Conservation (phyloP, 164 flowering plant species). For the Chimonanthus salicifolius region DNA sequence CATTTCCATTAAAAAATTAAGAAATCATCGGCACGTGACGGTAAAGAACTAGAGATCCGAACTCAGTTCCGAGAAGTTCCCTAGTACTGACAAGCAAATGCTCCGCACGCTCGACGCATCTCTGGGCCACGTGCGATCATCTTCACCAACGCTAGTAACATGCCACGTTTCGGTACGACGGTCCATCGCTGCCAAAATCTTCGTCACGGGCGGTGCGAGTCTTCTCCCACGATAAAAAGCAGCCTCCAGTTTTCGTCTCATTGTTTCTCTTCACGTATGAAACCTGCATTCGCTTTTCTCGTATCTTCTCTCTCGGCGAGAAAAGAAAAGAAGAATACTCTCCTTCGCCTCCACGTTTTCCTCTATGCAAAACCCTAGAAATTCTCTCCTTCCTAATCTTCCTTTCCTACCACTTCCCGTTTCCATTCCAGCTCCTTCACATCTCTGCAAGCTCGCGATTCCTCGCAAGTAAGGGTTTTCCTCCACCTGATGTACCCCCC, state of each 20-base stretch:
- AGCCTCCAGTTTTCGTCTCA: neutral
- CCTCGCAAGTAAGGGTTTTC: slow-evolving; percentile 3
- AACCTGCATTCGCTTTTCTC: neutral
- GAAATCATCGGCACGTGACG: too few species aligned
- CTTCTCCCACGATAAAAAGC: neutral
- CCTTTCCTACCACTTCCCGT: neutral
- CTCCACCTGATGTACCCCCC: neutral
- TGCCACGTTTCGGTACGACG: slow-evolving; percentile 12
- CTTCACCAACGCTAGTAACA: neutral
- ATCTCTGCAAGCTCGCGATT: slow-evolving; percentile 1
- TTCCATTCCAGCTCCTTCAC: neutral
- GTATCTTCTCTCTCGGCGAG: neutral
- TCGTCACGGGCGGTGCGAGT: slow-evolving; percentile 6
- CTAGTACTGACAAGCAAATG: too few species aligned
- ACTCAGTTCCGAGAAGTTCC: too few species aligned
- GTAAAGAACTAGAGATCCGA: too few species aligned
- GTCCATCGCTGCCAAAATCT: slow-evolving; percentile 5
- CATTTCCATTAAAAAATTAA: too few species aligned
- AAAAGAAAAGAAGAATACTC: neutral
- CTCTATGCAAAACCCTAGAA: slow-evolving; percentile 8
- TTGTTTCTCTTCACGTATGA: neutral
- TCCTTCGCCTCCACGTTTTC: slow-evolving; percentile 5
- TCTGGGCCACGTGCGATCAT: neutral
- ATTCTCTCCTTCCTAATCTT: neutral
- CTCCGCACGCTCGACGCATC: neutral